Base-by-base conservation (phyloP, 352 stramenopile genomes). In the Phytophthora europaea region DNA sequence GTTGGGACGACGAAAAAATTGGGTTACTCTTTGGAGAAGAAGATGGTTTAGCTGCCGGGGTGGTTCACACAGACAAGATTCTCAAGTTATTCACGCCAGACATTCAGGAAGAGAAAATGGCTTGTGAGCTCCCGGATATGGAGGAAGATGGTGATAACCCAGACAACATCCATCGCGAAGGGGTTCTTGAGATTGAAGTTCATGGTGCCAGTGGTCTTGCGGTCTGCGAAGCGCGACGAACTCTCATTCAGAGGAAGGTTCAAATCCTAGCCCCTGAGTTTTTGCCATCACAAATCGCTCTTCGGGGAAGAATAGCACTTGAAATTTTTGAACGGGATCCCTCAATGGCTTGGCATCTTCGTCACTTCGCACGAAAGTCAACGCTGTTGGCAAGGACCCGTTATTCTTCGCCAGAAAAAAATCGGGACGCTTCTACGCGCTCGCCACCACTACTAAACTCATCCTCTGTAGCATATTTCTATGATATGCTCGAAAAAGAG, bases 31-130 rank as follows among this genome's bases (percentile, higher is more conserved):
- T 94, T 48, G 81, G 61, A 36, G 87, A 79, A 12, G 87, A 92
- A 6, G 64, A 83, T 18, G 33, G 38, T 6, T 75, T 54, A 31
- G 57, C 59, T n/a, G 83, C 52, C n/a, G 81, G 81, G 4, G 77
- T 70, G 18, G 76, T 95, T 54, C 66, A 80, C 9, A 75, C 81
- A 0, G 78, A 89, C 0, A 74, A 76, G 16, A 81, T 95, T n/a
- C 10, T 94, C 8, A 80, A 82, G 15, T 33, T 93, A 2, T 94
- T 95, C 60, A 82, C 91, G 34, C 65, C 73, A 2, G 84, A 96
- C 67, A 92, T 92, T 33, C 72, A 93, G 3, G 88, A 94, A 61
- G 86, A 94, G 31, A 85, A 92, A 75, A 87, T 94, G 76, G 76
- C 81, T 0, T 89, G 82, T 50, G 81, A 93, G 31, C 65, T 94